These are phyloP conservation scores for Cercospora zeina DNA, from an alignment of 2,329 filamentous ascomycete genomes.

Conservation along the genomic window DNA sequence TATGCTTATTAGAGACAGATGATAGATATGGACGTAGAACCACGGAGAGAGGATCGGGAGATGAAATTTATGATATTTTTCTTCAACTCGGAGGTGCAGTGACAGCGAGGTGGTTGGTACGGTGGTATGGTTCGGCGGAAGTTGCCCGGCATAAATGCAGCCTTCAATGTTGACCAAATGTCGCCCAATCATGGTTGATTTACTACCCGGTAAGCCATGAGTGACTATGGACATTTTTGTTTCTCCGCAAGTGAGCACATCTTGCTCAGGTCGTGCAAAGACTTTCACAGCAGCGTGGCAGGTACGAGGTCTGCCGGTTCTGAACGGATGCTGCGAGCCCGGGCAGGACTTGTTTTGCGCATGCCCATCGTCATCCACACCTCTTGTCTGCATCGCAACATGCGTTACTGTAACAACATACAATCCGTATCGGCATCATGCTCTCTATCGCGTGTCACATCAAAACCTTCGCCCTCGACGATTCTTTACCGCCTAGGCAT, in stretches of 20 bases:
- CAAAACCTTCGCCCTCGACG: background rate
- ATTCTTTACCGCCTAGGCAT: conserved; percentile 61
- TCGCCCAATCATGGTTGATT: background rate
- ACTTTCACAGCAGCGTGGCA: background rate
- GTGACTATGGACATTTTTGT: background rate
- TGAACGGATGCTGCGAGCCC: background rate
- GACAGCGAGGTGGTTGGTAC: too few species aligned
- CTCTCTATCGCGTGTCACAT: background rate
- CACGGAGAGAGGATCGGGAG: background rate
- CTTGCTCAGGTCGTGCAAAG: background rate
- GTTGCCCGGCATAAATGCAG: too few species aligned
- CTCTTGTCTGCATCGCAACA: conserved; percentile 13
- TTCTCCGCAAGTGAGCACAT: background rate
- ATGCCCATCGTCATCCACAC: conserved; percentile 16
- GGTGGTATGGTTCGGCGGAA: too few species aligned
- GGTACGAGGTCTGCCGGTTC: background rate
- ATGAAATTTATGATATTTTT: background rate
- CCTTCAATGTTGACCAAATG: too few species aligned
- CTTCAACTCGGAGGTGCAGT: too few species aligned
- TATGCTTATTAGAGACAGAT: conserved; percentile 2
- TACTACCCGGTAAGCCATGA: background rate
- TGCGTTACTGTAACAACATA: conserved; percentile 14
- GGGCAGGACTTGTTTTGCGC: background rate
- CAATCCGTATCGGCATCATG: conserved; percentile 8
- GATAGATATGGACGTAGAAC: background rate